These are phyloP conservation scores for Hsuehochloa calcarea DNA, from an alignment of 176 grass and related monocot species.

Conservation along the genomic window DNA sequence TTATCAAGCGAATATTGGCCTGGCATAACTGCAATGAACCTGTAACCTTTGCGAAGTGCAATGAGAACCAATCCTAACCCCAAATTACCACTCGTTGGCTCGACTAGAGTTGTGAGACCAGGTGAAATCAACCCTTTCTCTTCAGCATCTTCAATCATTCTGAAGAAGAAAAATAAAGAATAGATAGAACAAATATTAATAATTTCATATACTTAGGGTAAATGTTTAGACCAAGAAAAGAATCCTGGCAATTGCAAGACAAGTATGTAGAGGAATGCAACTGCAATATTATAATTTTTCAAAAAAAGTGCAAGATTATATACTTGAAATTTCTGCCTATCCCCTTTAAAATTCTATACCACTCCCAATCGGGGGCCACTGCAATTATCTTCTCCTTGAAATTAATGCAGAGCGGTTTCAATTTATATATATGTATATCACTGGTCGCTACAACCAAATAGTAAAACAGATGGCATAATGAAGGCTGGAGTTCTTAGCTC, in stretches of 20 bases:
- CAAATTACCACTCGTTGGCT: conserved; percentile 64
- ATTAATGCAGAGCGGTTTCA: too few relatives aligned
- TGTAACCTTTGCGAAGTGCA: conserved; percentile 63
- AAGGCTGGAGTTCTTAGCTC: background rate
- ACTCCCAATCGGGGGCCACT: background rate
- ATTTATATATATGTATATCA: background rate
- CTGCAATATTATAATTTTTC: background rate
- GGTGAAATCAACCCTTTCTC: conserved; percentile 69
- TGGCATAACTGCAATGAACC: conserved; percentile 65
- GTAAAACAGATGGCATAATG: background rate
- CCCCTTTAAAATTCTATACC: background rate
- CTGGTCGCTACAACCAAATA: background rate
- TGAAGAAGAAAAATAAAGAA: conserved; percentile 20
- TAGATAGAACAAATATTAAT: background rate
- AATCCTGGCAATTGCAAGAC: too few relatives aligned
- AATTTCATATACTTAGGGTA: background rate
- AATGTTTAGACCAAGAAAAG: background rate
- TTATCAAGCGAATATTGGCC: conserved; percentile 67
- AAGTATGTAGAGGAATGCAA: background rate
- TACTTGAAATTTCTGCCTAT: background rate
- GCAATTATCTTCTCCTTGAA: too few relatives aligned
- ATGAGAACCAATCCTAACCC: conserved; percentile 54
- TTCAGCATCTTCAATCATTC: conserved; percentile 92
- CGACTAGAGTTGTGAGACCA: conserved; percentile 59
- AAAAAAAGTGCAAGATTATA: background rate